Percentiles rank a stretch among this genome's conserved stretches.
phyloP scores from a whole-genome alignment of 352 stramenopile species.

The Phytophthora constricta region DNA sequence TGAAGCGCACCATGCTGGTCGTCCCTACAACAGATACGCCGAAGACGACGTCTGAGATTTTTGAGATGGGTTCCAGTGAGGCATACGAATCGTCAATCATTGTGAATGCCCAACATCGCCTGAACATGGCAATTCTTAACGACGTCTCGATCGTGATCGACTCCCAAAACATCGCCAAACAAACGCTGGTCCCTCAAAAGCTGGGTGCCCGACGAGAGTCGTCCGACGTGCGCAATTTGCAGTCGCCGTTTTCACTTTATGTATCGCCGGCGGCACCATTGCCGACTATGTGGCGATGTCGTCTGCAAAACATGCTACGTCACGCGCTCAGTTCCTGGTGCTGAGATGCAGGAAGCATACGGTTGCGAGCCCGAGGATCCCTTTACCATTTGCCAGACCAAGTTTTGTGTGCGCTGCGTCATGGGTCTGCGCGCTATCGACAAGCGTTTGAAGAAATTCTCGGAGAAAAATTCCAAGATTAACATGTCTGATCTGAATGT shows the following conservation, averaged over 20 bases:
- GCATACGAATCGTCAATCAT: conserved; percentile 41
- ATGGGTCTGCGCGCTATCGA: conserved; percentile 52
- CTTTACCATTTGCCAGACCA: conserved; percentile 43
- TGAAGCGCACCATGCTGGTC: conserved; percentile 59
- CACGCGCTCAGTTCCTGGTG: conserved; percentile 38
- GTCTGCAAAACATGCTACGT: conserved; percentile 62
- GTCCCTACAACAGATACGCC: conserved; percentile 32
- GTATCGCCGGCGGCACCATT: conserved; percentile 54
- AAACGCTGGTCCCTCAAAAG: conserved; percentile 37
- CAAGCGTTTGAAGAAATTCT: conserved; percentile 39
- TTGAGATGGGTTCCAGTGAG: conserved; percentile 49
- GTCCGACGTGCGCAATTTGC: conserved; percentile 40
- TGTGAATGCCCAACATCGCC: conserved; percentile 47
- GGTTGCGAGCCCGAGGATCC: conserved; percentile 12
- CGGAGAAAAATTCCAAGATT: conserved; percentile 40
- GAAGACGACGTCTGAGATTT: conserved; percentile 50
- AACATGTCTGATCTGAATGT: conserved; percentile 14
- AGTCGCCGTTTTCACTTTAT: conserved; percentile 39
- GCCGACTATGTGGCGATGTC: conserved; percentile 56
- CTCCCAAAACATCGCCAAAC: conserved; percentile 53
- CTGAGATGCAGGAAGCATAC: conserved; percentile 15
- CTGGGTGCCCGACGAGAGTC: conserved; percentile 49
- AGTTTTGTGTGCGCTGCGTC: conserved; percentile 67
- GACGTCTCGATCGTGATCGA: conserved; percentile 67
- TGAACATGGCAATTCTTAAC: conserved; percentile 55